phyloP scores from a whole-genome alignment of 306 rosid species.

The Benincasa hispida region DNA sequence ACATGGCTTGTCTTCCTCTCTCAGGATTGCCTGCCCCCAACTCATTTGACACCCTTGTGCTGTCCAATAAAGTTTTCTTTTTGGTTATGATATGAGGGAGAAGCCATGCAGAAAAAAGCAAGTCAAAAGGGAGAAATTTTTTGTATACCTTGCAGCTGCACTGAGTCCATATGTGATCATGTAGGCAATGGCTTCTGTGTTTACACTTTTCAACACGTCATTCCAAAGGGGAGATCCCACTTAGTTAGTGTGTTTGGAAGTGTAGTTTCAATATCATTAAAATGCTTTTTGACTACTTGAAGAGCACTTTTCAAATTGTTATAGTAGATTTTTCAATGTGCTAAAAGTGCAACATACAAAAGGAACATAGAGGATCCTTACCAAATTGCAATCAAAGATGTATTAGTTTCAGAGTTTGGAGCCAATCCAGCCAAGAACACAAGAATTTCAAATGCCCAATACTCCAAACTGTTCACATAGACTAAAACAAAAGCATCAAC shows the following conservation, averaged over 20 bases:
- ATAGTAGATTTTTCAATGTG: neutral
- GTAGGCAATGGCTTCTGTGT: slow-evolving; percentile 55
- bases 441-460: slow-evolving; percentile 80
- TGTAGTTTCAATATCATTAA: too few relatives aligned
- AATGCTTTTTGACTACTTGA: neutral
- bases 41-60: slow-evolving; percentile 85
- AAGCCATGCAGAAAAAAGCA: neutral
- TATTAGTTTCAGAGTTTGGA: slow-evolving; percentile 48
- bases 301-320: neutral
- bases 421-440: slow-evolving; percentile 68
- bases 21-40: slow-evolving; percentile 56
- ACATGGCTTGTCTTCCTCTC: slow-evolving; percentile 60
- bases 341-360: neutral
- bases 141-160: slow-evolving; percentile 66
- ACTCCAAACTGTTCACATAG: slow-evolving; percentile 55
- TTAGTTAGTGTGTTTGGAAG: neutral
- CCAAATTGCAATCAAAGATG: slow-evolving; percentile 84
- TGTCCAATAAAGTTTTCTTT: slow-evolving; percentile 9
- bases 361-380: slow-evolving; percentile 8
- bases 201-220: slow-evolving; percentile 27
- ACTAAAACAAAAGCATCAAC: neutral
- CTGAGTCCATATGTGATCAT: slow-evolving; percentile 68
- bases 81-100: neutral
- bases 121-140: neutral
- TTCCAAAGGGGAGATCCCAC: neutral